Evolutionary conservation across 2,329 filamentous ascomycete genomes (phyloP).

Genomic region (Metarhizium humberi): DNA sequence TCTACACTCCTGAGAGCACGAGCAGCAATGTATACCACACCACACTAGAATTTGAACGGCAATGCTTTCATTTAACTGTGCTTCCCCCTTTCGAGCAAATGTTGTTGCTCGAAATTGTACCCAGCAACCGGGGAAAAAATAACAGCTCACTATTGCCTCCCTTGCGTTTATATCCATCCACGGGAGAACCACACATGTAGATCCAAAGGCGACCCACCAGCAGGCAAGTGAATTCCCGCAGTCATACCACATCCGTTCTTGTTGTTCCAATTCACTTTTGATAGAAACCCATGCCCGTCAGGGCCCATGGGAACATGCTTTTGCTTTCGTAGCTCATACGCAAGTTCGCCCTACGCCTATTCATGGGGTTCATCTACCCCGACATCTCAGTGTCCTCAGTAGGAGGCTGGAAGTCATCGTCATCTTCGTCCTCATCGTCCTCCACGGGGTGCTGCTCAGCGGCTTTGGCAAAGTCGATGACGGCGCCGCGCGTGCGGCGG

Average conservation of each 20-base stretch:
- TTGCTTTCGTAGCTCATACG: neutral
- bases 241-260: neutral
- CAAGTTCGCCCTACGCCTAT: neutral
- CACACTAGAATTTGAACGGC: neutral
- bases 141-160: neutral
- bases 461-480: conserved; percentile 89
- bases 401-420: conserved; percentile 58
- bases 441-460: conserved; percentile 66
- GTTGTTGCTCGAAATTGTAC: neutral
- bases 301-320: neutral
- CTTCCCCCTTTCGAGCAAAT: neutral
- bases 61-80: neutral
- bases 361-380: conserved; percentile 15
- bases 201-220: neutral
- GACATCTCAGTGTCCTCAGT: conserved; percentile 62
- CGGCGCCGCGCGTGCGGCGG: conserved; percentile 80
- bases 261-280: neutral
- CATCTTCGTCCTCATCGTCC: conserved; percentile 76
- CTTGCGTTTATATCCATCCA: neutral
- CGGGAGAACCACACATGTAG: neutral
- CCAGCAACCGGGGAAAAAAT: neutral
- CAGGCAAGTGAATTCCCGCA: neutral
- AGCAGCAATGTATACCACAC: neutral
- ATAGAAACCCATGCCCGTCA: neutral
- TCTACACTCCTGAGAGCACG: neutral